Base-by-base conservation (phyloP, 176 grass and related monocot species). In the Elaeis guineensis region DNA sequence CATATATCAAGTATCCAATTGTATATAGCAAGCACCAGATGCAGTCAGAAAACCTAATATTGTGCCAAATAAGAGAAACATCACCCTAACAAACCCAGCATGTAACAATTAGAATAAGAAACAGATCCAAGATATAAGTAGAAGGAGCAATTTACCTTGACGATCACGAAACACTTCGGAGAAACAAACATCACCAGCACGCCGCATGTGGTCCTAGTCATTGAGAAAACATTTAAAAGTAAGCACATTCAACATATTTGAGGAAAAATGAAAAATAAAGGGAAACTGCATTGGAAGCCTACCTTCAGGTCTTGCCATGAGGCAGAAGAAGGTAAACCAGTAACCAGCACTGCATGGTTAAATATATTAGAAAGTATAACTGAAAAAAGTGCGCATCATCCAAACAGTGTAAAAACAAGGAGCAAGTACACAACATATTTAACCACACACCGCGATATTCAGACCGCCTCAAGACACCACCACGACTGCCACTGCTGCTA, bases 251-350 rank as follows among this genome's bases (percentile, higher is more conserved):
- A 30, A 30, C 4, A 30, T 6, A 30, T 1, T 0, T 6, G 5
- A 30, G 28, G 28, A 30, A 6, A 30, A 30, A 6, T 6, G 5
- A 30, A 30, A 30, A 30, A 30, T 30, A 30, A 30, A 30, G 28
- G 1, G 28, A 30, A 73, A 39, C 57, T 60, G 26, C 20, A 30
- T 30, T 30, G 28, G 28, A 30, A 30, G 5, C 28, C 28, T 30
- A 97, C 93, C 93, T 97, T 97, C 48, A 97, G 69, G 66, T 97
- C 93, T 78, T 98, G 93, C 93, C 93, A 98, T 16, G 93, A 98
- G 21, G 87, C 93, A 85, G 93, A 92, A 64, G 87, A 92, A 78
- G 93, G 93, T 53, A 98, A 61, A 49, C 93, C 93, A 44, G 70
- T 76, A 32, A 97, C 84, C 68, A 85, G 56, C 59, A 97, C 93